phyloP scores from a whole-genome alignment of 345 rosid species.

The Arabis hirsuta region DNA sequence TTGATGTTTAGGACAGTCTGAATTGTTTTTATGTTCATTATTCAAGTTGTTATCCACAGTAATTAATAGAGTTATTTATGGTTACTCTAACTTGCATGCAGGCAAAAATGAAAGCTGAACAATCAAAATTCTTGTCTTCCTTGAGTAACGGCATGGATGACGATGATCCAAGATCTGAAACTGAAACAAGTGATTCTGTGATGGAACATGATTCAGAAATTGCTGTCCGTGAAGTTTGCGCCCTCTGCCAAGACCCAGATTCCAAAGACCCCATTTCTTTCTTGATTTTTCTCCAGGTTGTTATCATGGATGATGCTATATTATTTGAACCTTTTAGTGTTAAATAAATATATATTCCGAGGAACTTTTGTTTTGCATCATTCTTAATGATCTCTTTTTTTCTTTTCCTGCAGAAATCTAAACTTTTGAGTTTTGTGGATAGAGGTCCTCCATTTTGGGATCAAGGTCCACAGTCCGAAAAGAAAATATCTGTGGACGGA shows the following conservation, averaged over 20 bases:
- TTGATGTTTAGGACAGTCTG: constrained; percentile 12
- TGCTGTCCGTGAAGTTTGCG: constrained; percentile 67
- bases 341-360: constrained; percentile 16
- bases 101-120: constrained; percentile 99
- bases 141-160: constrained; percentile 54
- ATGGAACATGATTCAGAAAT: constrained; percentile 48
- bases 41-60: constrained; percentile 9
- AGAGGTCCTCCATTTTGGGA: constrained; percentile 79
- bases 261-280: constrained; percentile 77
- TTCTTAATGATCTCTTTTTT: constrained; percentile 35
- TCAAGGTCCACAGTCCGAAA: constrained; percentile 48
- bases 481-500: constrained; percentile 45
- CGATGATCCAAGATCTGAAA: constrained; percentile 52
- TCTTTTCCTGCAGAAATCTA: constrained; percentile 72
- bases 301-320: constrained; percentile 33
- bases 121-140: constrained; percentile 81
- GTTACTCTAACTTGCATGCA: constrained; percentile 48
- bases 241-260: constrained; percentile 85
- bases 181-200: constrained; percentile 54
- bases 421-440: constrained; percentile 77
- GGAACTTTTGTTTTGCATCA: constrained; percentile 25
- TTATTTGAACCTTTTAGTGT: constrained; percentile 12
- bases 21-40: constrained; percentile 11
- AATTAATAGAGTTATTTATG: constrained; percentile 24
- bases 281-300: constrained; percentile 90